phyloP scores from a whole-genome alignment of 1,284 basidiomycete species.

The Irpex rosettiformis region DNA sequence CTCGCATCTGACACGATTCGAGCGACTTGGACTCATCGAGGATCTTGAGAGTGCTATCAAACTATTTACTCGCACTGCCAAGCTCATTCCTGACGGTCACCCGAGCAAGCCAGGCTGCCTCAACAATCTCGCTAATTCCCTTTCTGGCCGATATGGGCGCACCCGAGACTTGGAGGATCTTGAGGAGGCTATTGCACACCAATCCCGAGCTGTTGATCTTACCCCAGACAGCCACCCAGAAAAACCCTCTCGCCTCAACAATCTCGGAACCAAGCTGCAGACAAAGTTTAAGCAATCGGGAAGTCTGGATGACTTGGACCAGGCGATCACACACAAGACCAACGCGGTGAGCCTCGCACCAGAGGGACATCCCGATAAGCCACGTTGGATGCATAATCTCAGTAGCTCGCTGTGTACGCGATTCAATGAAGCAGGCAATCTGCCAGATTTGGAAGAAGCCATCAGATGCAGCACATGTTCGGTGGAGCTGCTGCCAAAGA shows the following conservation, averaged over 20 bases:
- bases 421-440: background rate
- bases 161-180: background rate
- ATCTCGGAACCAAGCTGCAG: background rate
- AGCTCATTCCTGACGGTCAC: background rate
- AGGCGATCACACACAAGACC: background rate
- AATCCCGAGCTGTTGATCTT: background rate
- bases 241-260: background rate
- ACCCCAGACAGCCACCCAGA: background rate
- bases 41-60: background rate
- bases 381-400: background rate
- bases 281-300: background rate
- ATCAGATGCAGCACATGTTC: background rate
- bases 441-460: background rate
- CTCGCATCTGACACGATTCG: background rate
- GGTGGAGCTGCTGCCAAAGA: background rate
- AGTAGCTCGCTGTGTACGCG: background rate
- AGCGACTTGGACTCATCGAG: background rate
- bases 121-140: background rate
- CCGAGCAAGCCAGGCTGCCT: background rate
- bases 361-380: background rate
- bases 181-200: background rate
- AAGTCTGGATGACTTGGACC: background rate
- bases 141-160: background rate
- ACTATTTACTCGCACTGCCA: background rate
- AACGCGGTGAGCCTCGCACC: background rate